Conservation (phyloP, 331 rosid genomes). For the Quercus tomentella region DNA sequence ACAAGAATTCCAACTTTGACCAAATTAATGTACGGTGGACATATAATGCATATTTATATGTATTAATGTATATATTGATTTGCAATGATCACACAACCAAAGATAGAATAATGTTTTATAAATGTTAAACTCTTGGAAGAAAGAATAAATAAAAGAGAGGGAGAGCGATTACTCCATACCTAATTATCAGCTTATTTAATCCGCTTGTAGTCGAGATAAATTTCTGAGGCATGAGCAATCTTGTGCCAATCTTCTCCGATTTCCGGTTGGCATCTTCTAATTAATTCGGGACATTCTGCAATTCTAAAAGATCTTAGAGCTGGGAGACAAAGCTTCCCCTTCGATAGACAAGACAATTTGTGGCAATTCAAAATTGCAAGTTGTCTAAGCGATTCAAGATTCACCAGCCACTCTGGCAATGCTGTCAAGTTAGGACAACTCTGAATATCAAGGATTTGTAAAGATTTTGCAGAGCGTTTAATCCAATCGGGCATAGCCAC, state of each 20-base stretch:
- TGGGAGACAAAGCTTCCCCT: neutral
- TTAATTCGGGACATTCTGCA: neutral
- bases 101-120: too few species aligned
- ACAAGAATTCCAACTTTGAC: too few species aligned
- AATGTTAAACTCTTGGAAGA: too few species aligned
- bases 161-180: too few species aligned
- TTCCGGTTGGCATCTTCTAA: neutral
- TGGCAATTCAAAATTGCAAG: neutral
- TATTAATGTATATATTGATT: too few species aligned
- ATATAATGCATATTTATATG: too few species aligned
- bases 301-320: neutral
- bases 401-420: constrained; percentile 16
- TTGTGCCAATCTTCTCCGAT: neutral
- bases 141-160: too few species aligned
- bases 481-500: constrained; percentile 11
- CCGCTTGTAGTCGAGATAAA: fast-evolving
- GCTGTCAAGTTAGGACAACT: neutral
- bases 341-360: constrained; percentile 6
- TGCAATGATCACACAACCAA: too few species aligned
- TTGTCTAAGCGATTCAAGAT: neutral
- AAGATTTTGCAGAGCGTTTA: neutral
- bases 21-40: too few species aligned
- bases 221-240: neutral
- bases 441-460: neutral
- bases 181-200: too few species aligned